phyloP scores from a whole-genome alignment of 371 early-diverging fungal species.

The Chytridiales sp. region DNA sequence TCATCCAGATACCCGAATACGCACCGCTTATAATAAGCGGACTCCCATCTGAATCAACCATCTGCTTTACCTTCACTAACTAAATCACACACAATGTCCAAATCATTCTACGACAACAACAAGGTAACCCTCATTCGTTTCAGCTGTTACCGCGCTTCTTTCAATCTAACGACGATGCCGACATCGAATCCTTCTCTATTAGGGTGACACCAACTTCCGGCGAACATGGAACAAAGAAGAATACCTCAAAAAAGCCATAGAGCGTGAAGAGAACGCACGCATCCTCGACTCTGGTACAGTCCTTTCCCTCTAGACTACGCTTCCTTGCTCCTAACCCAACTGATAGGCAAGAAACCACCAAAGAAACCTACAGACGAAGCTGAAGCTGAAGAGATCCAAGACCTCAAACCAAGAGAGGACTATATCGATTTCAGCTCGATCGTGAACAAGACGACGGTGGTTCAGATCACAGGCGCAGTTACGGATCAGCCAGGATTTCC shows the following conservation, averaged over 20 bases:
- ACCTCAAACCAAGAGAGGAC: constrained; percentile 47
- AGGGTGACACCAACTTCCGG: constrained; percentile 54
- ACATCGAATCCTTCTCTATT: no score
- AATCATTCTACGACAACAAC: no score
- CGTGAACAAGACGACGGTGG: constrained; percentile 81
- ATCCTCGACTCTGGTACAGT: constrained; percentile 38
- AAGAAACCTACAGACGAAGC: constrained; percentile 32
- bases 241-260: constrained; percentile 59
- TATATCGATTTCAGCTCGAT: constrained; percentile 67
- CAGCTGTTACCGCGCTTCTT: no score
- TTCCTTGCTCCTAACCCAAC: constrained; percentile 5
- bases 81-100: no score
- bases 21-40: no score
- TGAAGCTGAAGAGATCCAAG: constrained; percentile 20
- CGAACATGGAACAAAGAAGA: constrained; percentile 69
- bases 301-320: no score
- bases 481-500: constrained; percentile 85
- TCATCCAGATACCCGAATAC: no score
- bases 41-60: no score
- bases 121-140: no score
- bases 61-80: no score
- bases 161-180: no score
- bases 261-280: constrained; percentile 50
- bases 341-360: constrained; percentile 36
- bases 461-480: constrained; percentile 59